Percentiles rank a stretch among this genome's conserved stretches.
Evolutionary conservation across 331 rosid genomes (phyloP).

Genomic region (Saraca asoca): DNA sequence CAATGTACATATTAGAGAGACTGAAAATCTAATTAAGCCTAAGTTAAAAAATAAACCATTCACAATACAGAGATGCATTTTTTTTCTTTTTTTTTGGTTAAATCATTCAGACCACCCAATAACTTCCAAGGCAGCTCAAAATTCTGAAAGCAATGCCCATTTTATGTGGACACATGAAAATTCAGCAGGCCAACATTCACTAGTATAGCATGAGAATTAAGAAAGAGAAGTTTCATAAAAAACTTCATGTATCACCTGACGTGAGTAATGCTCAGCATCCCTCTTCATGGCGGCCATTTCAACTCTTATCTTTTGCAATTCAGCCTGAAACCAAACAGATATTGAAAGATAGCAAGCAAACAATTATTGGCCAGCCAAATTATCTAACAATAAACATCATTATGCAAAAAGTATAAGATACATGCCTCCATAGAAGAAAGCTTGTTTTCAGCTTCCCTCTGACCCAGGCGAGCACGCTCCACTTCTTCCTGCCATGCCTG

Average conservation of each 20-base stretch:
- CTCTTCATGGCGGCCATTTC: conserved; percentile 99
- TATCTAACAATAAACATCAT: conserved; percentile 19
- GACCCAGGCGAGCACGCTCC: conserved; percentile 92
- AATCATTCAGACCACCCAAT: too few species aligned
- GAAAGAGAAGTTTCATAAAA: background rate
- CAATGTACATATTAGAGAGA: too few species aligned
- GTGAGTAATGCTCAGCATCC: conserved; percentile 98
- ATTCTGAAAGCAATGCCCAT: too few species aligned
- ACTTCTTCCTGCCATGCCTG: conserved; percentile 99
- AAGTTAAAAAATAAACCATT: too few species aligned
- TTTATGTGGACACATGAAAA: too few species aligned
- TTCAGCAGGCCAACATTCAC: too few species aligned
- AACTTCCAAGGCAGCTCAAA: too few species aligned
- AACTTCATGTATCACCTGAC: conserved; percentile 65
- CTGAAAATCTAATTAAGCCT: too few species aligned
- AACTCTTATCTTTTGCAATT: conserved; percentile 89
- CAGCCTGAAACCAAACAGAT: conserved; percentile 60
- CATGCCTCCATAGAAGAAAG: conserved; percentile 81
- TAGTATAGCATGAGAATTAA: background rate
- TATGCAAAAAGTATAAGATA: conserved; percentile 22
- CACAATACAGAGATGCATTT: background rate
- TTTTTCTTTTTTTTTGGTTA: too few species aligned
- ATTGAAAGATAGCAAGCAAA: conserved; percentile 29
- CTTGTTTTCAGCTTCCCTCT: conserved; percentile 97
- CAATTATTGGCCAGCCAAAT: conserved; percentile 20